phyloP scores from a whole-genome alignment of 2,329 filamentous ascomycete genomes.

The Trichoderma lentiforme region DNA sequence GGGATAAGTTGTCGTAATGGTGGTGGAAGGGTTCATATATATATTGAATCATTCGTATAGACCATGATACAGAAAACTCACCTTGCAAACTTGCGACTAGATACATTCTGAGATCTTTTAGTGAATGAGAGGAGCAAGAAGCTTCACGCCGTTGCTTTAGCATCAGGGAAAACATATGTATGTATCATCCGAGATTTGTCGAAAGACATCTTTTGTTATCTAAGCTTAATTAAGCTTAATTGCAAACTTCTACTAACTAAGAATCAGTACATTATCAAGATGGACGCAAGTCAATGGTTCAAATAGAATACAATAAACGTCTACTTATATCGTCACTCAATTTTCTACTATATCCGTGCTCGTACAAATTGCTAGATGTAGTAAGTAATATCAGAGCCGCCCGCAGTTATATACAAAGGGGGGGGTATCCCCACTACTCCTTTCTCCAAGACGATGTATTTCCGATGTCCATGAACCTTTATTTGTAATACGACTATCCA shows the following conservation, averaged over 20 bases:
- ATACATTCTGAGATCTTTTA: not conserved
- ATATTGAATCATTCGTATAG: not conserved
- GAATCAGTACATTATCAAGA: not conserved
- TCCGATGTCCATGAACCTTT: not conserved
- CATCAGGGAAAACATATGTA: no score
- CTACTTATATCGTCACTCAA: not conserved
- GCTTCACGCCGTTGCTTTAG: no score
- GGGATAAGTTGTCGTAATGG: not conserved
- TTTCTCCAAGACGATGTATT: not conserved
- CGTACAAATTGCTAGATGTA: not conserved
- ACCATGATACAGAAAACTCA: not conserved
- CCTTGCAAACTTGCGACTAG: rapidly evolving
- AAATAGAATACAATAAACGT: not conserved
- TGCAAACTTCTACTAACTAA: not conserved
- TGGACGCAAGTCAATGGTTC: not conserved
- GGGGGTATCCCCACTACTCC: not conserved
- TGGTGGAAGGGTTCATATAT: not conserved
- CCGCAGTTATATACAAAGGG: not conserved
- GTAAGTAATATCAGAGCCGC: not conserved
- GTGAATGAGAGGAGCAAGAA: not conserved
- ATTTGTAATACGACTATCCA: not conserved
- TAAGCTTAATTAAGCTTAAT: not conserved
- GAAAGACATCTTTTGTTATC: not conserved
- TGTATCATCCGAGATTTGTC: not conserved
- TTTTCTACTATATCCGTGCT: not conserved